These are phyloP conservation scores for Xylariaceae sp. DNA, from an alignment of 2,329 filamentous ascomycete species.

Conservation along the genomic window DNA sequence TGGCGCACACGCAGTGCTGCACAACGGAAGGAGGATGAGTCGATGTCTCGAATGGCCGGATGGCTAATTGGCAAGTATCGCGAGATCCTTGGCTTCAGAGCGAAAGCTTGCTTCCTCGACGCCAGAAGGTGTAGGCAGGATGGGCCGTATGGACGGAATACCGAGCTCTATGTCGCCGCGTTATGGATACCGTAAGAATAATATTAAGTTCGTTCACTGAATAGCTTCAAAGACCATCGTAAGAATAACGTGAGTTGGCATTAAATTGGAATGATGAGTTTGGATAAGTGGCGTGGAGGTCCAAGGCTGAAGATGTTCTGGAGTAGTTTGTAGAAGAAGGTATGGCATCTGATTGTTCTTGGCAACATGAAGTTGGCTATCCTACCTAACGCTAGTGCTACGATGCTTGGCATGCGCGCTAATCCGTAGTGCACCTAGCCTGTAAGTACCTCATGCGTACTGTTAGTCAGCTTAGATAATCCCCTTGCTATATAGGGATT, in stretches of 20 bases:
- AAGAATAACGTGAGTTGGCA: neutral
- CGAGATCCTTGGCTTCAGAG: too few species aligned
- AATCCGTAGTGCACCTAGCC: neutral
- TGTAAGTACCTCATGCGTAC: too few species aligned
- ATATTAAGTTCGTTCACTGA: neutral
- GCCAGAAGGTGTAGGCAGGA: neutral
- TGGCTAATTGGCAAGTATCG: neutral
- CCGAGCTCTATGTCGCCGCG: too few species aligned
- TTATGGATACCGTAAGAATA: neutral
- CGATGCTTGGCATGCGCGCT: too few species aligned
- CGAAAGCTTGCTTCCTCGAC: neutral
- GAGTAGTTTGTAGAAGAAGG: too few species aligned
- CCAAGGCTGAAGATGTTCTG: neutral
- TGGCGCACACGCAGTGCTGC: constrained; percentile 5
- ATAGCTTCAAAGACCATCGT: neutral
- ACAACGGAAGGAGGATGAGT: neutral
- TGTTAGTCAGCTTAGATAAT: too few species aligned
- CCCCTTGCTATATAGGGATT: too few species aligned
- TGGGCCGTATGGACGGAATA: too few species aligned
- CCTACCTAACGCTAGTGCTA: too few species aligned
- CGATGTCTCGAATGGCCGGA: neutral
- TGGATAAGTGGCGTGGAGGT: neutral
- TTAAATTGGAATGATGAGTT: too few species aligned
- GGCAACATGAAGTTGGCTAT: neutral
- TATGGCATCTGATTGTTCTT: neutral